Conservation (phyloP, 768 basidiomycete species). For the Amanita thiersii region DNA sequence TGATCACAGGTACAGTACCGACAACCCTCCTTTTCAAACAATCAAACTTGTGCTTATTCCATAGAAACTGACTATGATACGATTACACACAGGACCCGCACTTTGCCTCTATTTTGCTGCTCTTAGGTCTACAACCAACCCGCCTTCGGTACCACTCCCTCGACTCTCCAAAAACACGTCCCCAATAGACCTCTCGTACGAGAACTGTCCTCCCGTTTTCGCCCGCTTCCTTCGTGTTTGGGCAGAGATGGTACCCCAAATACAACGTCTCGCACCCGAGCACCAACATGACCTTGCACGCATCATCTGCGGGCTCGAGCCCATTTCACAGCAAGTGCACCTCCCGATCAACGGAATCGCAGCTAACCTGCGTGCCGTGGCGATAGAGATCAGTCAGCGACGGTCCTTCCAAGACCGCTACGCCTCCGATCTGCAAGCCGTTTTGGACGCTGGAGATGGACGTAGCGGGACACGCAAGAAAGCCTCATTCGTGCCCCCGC, state of each 20-base stretch:
- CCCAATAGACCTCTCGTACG: conserved; percentile 50
- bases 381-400: conserved; percentile 81
- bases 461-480: conserved; percentile 22
- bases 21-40: not conserved
- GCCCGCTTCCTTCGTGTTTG: conserved; percentile 65
- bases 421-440: conserved; percentile 67
- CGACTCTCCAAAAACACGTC: conserved; percentile 35
- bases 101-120: conserved; percentile 83
- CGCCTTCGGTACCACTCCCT: conserved; percentile 78
- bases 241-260: conserved; percentile 54
- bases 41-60: not conserved
- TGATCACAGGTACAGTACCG: conserved; percentile 60
- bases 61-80: not conserved
- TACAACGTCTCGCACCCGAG: conserved; percentile 55
- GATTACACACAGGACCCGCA: conserved; percentile 51
- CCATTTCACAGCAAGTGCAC: conserved; percentile 32
- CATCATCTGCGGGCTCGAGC: conserved; percentile 59
- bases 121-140: conserved; percentile 61
- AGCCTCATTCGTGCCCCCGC: conserved; percentile 60
- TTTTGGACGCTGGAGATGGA: conserved; percentile 53
- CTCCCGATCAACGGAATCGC: conserved; percentile 51
- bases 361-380: conserved; percentile 76
- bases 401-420: conserved; percentile 80
- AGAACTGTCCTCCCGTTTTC: conserved; percentile 68
- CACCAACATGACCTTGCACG: conserved; percentile 79